Evolutionary conservation across 345 rosid genomes (phyloP), one percentile per base, ranked within the genome.

Genomic region (Cardiospermum halicacabum): DNA sequence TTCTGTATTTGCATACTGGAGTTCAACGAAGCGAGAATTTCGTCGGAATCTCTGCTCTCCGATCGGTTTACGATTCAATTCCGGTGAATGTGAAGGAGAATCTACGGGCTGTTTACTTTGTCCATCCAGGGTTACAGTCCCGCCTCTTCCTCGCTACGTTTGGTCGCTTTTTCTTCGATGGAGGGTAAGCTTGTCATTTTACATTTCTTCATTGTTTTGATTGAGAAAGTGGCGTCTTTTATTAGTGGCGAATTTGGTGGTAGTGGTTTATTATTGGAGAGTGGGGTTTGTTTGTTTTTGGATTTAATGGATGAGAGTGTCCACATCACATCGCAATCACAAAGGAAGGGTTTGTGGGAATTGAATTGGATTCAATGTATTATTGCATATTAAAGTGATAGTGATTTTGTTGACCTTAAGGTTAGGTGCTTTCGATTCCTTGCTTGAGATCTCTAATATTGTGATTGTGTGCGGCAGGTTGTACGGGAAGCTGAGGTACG

Each of bases 101-200:
- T 80, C 82, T 89, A 25, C 82, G 82, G 60, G 78, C 85, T 16
- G 82, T 89, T 53, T 85, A 87, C 65, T 89, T 89, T 37, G 55
- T 89, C 12, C 96, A 87, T 45, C 91, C 93, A 16, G 87, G 83
- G 11, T 76, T 89, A 15, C 91, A 84, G 16, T 66, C 92, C 12
- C 82, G 96, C 13, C 87, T 89, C 79, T 86, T 86, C 75, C 84
- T 89, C 18, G 92, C 91, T 58, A 89, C 90, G 40, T 74, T 83
- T 21, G 96, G 92, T 53, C 87, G 96, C 48, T 68, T 89, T 11
- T 69, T 84, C 2, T 89, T 89, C 71, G 69, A 80, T 70, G 91
- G 87, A 61, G 91, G 91, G 91, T 85, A 62, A 64, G 80, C 3
- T 37, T 19, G 18, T 3, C 10, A 34, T 3, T 22, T 37, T 0